Percentiles rank a stretch among this genome's conserved stretches.
Conservation (phyloP, 1,284 basidiomycete genomes). For the Sporisorium exsertum region DNA sequence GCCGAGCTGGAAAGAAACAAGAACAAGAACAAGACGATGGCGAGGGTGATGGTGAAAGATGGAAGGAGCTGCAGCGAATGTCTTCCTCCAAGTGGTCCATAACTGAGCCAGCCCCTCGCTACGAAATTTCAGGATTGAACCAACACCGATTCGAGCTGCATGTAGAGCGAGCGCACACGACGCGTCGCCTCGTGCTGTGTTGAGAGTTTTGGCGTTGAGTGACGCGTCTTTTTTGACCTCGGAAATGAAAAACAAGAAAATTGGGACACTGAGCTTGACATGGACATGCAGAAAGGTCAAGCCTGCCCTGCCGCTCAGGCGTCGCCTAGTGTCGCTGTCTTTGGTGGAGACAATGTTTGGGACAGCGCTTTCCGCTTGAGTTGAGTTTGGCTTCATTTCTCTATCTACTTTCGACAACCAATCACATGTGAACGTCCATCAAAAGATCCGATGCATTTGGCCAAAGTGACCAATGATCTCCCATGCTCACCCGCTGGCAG, state of each 20-base stretch:
- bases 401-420: not conserved
- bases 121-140: slow-evolving; percentile 2
- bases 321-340: slow-evolving; percentile 1
- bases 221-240: slow-evolving; percentile 4
- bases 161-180: slow-evolving; percentile 10
- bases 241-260: not conserved
- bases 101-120: not conserved
- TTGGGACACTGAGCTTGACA: too few species aligned
- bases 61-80: not conserved
- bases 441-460: too few species aligned
- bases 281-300: too few species aligned
- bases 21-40: slow-evolving; percentile 1
- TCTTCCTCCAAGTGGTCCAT: not conserved
- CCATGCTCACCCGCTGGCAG: too few species aligned
- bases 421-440: not conserved
- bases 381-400: not conserved
- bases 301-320: not conserved
- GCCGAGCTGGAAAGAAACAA: not conserved
- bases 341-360: not conserved
- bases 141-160: not conserved
- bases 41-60: too few species aligned
- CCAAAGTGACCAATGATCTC: too few species aligned
- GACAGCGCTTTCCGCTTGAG: too few species aligned
- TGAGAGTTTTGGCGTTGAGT: slow-evolving; percentile 8
- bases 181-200: slow-evolving; percentile 6